Percentiles rank a stretch among this genome's conserved stretches.
Evolutionary conservation across 805 yeast species (phyloP).

Genomic region (Pichia californica): DNA sequence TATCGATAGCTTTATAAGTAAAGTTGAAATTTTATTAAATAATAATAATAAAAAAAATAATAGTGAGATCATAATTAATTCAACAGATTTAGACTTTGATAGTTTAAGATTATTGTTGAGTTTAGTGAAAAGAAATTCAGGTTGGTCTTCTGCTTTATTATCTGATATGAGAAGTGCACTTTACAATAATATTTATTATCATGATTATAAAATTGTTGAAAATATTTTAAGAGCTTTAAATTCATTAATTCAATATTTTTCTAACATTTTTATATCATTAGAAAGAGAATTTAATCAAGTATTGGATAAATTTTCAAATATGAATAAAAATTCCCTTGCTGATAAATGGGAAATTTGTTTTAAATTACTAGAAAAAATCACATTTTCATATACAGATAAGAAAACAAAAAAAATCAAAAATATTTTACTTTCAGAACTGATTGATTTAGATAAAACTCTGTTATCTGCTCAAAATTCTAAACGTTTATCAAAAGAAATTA

Average conservation of each 20-base stretch:
- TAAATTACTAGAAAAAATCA: conserved; percentile 21
- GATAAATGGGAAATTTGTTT: conserved; percentile 35
- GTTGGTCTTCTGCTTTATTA: conserved; percentile 33
- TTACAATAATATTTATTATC: conserved; percentile 16
- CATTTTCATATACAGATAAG: conserved; percentile 20
- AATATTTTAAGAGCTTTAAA: conserved; percentile 43
- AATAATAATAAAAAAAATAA: conserved; percentile 1
- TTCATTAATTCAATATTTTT: conserved; percentile 44
- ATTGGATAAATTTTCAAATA: conserved; percentile 27
- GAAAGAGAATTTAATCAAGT: conserved; percentile 35
- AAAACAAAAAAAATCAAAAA: conserved; percentile 8
- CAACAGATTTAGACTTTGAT: conserved; percentile 30
- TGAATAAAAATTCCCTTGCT: conserved; percentile 38
- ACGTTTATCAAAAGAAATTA: conserved; percentile 14
- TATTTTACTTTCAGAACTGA: conserved; percentile 28
- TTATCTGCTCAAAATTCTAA: conserved; percentile 28
- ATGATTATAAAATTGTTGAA: conserved; percentile 30
- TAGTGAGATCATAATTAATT: conserved; percentile 16
- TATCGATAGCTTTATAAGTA: neutral
- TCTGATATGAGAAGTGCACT: conserved; percentile 30
- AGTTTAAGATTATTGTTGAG: conserved; percentile 33
- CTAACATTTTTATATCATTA: conserved; percentile 38
- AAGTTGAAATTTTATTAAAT: conserved; percentile 2
- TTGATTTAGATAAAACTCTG: conserved; percentile 28
- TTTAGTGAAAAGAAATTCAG: conserved; percentile 31